These are phyloP conservation scores for Xylaria curta DNA, from an alignment of 495 filamentous ascomycete genomes.

Conservation along the genomic window DNA sequence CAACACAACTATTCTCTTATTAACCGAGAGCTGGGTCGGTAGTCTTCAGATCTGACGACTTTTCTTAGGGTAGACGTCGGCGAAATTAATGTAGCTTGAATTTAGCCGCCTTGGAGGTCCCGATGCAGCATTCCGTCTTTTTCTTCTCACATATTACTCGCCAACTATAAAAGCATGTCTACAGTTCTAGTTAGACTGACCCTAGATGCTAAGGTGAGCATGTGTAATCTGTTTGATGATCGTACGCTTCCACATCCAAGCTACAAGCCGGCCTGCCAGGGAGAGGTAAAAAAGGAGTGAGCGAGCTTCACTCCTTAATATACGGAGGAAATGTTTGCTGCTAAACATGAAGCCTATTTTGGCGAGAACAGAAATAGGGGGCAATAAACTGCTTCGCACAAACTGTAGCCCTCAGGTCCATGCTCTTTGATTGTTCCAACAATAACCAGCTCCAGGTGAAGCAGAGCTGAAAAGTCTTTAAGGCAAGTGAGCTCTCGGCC, in stretches of 20 bases:
- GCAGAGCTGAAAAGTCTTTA: not conserved
- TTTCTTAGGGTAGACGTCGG: not conserved
- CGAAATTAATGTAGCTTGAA: slow-evolving; percentile 21
- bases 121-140: slow-evolving; percentile 14
- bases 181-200: not conserved
- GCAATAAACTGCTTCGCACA: not conserved
- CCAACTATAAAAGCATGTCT: not conserved
- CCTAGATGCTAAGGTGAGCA: not conserved
- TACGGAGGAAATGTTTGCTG: not conserved
- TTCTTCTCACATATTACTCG: not conserved
- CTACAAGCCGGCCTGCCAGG: not conserved
- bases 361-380: not conserved
- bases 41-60: not conserved
- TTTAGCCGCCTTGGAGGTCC: slow-evolving; percentile 18
- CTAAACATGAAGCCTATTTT: not conserved
- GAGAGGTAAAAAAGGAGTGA: not conserved
- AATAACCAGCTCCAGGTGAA: not conserved
- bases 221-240: not conserved
- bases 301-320: not conserved
- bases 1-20: slow-evolving; percentile 10
- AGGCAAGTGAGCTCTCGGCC: not conserved
- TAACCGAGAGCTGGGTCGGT: slow-evolving; percentile 8
- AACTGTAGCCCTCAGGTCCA: not conserved
- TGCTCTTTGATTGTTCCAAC: not conserved
- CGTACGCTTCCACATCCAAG: not conserved